phyloP scores from a whole-genome alignment of 176 grass and related monocot species.

The Echinochloa phyllopogon region DNA sequence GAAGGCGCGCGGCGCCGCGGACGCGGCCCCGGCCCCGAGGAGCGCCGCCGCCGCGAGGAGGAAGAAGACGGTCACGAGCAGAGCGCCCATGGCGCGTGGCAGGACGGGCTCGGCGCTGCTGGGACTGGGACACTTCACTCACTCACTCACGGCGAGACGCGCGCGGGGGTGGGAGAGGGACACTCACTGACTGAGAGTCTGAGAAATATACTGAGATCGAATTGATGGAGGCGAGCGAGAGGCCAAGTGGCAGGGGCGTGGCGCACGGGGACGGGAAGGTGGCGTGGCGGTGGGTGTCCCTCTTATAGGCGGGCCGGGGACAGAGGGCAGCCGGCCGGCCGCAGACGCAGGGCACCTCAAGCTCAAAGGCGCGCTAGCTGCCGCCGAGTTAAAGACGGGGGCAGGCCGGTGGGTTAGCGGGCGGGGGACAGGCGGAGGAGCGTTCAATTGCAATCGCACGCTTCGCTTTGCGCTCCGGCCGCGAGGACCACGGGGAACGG shows the following conservation, averaged over 20 bases:
- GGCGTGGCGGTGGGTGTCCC: conserved; percentile 28
- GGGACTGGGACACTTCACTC: neutral
- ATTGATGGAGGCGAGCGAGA: conserved; percentile 20
- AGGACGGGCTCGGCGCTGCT: too few species aligned
- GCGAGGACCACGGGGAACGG: conserved; percentile 37
- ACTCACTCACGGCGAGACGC: neutral
- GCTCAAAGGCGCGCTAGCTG: neutral
- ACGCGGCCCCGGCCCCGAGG: neutral
- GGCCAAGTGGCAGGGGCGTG: conserved; percentile 20
- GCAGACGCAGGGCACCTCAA: neutral
- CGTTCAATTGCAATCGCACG: neutral
- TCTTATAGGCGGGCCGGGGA: conserved; percentile 1
- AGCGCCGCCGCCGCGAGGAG: neutral
- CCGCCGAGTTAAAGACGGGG: conserved; percentile 29
- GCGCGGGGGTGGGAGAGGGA: neutral
- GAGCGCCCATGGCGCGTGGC: conserved; percentile 23
- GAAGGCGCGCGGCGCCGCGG: conserved; percentile 56
- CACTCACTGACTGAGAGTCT: too few species aligned
- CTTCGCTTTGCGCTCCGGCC: neutral
- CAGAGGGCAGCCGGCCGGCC: neutral
- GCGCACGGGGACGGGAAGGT: conserved; percentile 33
- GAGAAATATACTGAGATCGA: neutral
- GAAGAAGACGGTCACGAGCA: neutral
- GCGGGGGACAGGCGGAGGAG: conserved; percentile 30
- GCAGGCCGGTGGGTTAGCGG: neutral